Percentiles rank a stretch among this genome's conserved stretches.
Conservation (phyloP, 1,139 yeast species). For the Schizosaccharomyces versatilis region DNA sequence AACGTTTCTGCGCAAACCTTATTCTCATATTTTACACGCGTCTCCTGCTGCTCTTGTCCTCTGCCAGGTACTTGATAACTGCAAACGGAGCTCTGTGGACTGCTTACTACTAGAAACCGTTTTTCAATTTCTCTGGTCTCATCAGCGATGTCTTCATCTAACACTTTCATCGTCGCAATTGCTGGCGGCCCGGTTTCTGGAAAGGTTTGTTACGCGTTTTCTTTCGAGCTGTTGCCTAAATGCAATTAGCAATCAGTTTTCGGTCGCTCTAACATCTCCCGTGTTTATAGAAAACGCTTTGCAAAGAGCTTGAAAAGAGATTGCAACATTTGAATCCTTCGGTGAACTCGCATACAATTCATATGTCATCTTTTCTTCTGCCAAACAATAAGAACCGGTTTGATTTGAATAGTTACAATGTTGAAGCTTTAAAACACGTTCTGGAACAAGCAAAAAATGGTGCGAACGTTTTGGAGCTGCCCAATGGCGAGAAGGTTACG, state of each 20-base stretch:
- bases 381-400: background rate
- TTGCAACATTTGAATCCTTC: background rate
- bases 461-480: background rate
- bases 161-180: background rate
- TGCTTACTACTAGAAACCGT: too few relatives aligned
- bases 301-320: background rate
- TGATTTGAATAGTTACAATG: background rate
- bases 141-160: too few relatives aligned
- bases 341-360: background rate
- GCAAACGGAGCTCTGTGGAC: too few relatives aligned
- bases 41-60: too few relatives aligned
- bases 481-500: background rate
- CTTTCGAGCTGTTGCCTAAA: background rate
- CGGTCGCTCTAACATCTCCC: too few relatives aligned
- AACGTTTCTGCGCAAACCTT: too few relatives aligned
- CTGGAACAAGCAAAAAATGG: background rate
- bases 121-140: too few relatives aligned
- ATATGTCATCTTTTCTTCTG: background rate
- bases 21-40: too few relatives aligned
- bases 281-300: background rate
- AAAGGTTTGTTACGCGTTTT: background rate
- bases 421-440: background rate
- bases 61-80: too few relatives aligned
- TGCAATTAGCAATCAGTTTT: background rate
- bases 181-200: slow-evolving; percentile 1